These are phyloP conservation scores for Zygnema circumcarinatum DNA, from an alignment of 139 green algal species.

Conservation along the genomic window DNA sequence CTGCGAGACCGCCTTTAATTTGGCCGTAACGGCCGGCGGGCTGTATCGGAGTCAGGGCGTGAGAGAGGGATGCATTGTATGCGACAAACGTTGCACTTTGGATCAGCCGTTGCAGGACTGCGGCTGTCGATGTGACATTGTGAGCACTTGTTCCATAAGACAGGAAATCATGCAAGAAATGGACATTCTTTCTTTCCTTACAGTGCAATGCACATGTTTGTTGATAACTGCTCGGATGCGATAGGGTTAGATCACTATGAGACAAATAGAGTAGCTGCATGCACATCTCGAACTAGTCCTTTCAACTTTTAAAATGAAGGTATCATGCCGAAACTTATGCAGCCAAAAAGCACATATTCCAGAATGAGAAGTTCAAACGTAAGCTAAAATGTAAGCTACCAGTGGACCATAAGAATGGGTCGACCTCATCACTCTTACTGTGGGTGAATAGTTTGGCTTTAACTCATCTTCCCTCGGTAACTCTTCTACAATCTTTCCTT, in stretches of 20 bases:
- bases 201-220: not conserved
- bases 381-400: no score
- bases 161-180: no score
- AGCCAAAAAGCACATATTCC: no score
- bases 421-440: no score
- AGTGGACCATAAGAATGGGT: no score
- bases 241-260: not conserved
- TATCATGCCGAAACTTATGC: no score
- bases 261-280: not conserved
- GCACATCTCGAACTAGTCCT: not conserved
- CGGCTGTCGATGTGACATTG: not conserved
- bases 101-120: not conserved
- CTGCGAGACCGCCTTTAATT: not conserved
- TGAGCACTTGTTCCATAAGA: no score
- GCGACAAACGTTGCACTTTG: slow-evolving; percentile 14
- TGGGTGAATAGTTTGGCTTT: no score
- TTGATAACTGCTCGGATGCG: not conserved
- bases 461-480: no score
- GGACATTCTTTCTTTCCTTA: not conserved
- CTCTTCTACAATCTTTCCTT: not conserved
- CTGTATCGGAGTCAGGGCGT: not conserved
- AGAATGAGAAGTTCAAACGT: no score
- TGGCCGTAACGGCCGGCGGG: not conserved
- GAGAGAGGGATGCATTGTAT: not conserved
- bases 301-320: not conserved